Base-by-base conservation (phyloP, 345 rosid species). In the Raphanus sativus region DNA sequence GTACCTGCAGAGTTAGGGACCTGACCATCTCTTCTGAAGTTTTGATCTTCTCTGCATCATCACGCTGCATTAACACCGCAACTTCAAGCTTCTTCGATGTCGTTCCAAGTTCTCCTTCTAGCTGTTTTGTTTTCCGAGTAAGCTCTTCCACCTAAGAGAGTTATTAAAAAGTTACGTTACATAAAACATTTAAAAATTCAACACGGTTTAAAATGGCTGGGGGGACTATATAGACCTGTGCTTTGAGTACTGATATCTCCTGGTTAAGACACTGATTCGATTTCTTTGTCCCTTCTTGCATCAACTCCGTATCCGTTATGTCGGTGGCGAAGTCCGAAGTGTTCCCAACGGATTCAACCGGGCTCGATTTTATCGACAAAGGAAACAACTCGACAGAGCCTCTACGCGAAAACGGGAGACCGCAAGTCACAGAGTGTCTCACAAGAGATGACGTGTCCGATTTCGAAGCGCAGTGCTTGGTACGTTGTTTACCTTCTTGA, bases 141-240 rank as follows among this genome's bases (percentile, higher is more conserved):
- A 91, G 90, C 40, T 87, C 86, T 80, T 91, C 92, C 71, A 89
- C 93, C 93, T 89, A 74, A 25, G 78, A 40, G 78, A 40, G 48
- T 40, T 13, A 48, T 34, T 66, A 12, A 36, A 30, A 48, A 40
- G 13, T 8, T 34, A 34, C 10, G 7, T 40, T 40, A 8, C 9
- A 40, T 10, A 40, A 40, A 45, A 45, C 52, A 45, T 45, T 13
- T 13, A 15, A 36, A 36, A 5, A 5, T 29, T 21, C 3, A 32
- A 73, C 48, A 54, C n/a, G 56, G 56, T 21, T 33, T 15, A 26
- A 38, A 13, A 9, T 36, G 29, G 36, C 21, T 21, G 21, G 21
- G 21, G 21, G 21, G 21, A 21, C 21, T 21, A 21, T 21, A 28
- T 28, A 28, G 58, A 89, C 96, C 91, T 87, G 90, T 71, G 89